phyloP scores from a whole-genome alignment of 129 eudicot genomes.

The Lactuca saligna region DNA sequence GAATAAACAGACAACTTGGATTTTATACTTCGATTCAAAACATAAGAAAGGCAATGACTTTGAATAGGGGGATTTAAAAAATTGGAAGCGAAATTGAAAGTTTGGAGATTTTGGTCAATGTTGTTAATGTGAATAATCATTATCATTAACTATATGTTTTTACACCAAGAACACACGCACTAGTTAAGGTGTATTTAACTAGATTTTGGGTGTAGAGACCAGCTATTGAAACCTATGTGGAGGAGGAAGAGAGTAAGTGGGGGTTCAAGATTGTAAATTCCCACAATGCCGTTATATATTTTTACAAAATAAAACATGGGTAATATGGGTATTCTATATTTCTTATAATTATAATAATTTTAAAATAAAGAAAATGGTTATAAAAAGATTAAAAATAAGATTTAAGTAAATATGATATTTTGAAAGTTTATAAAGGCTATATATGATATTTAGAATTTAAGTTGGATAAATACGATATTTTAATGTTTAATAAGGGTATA shows the following conservation, averaged over 20 bases:
- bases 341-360: no score
- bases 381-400: no score
- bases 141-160: not conserved
- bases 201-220: not conserved
- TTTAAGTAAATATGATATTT: no score
- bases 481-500: no score
- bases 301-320: constrained; percentile 11
- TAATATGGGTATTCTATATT: no score
- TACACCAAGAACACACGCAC: not conserved
- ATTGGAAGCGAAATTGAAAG: constrained; percentile 35
- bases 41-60: constrained; percentile 35
- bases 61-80: constrained; percentile 34
- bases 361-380: no score
- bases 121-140: constrained; percentile 58
- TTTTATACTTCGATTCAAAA: constrained; percentile 46
- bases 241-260: constrained; percentile 14
- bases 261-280: constrained; percentile 2
- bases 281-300: no score
- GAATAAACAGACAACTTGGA: constrained; percentile 30
- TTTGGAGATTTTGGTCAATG: constrained; percentile 35
- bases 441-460: no score
- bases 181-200: constrained; percentile 11
- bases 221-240: not conserved
- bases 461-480: no score
- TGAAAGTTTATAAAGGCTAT: no score